Evolutionary conservation across 495 filamentous ascomycete species (phyloP).

Genomic region (Chaetomium fimeti): DNA sequence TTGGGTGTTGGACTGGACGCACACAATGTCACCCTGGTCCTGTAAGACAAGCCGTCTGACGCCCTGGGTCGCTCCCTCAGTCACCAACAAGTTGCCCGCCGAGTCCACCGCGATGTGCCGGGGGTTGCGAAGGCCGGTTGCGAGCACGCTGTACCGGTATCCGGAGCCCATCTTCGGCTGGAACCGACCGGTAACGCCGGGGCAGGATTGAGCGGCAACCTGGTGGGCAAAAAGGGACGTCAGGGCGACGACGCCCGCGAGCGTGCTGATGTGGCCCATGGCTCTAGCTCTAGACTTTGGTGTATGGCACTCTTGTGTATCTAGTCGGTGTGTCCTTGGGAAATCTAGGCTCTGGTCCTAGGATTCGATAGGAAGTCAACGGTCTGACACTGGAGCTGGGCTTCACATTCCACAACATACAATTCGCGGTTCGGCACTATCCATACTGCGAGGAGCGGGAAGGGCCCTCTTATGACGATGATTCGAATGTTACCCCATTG

Average conservation of each 20-base stretch:
- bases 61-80: constrained; percentile 51
- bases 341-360: neutral
- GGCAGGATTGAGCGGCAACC: constrained; percentile 25
- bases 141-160: constrained; percentile 53
- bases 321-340: neutral
- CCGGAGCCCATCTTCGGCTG: constrained; percentile 50
- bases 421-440: constrained; percentile 14
- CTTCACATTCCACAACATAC: constrained; percentile 1
- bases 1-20: constrained; percentile 42
- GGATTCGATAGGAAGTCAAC: neutral
- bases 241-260: constrained; percentile 11
- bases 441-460: constrained; percentile 7
- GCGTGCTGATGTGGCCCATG: constrained; percentile 18
- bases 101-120: constrained; percentile 53
- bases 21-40: constrained; percentile 49
- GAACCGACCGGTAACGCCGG: constrained; percentile 17
- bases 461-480: neutral
- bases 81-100: constrained; percentile 56
- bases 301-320: neutral
- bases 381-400: neutral
- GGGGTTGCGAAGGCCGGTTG: constrained; percentile 43
- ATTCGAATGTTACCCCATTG: neutral
- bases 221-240: constrained; percentile 12
- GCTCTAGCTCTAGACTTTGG: neutral
- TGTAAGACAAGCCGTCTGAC: constrained; percentile 49